Evolutionary conservation across 129 eudicot species (phyloP).

Genomic region (Silybum marianum): DNA sequence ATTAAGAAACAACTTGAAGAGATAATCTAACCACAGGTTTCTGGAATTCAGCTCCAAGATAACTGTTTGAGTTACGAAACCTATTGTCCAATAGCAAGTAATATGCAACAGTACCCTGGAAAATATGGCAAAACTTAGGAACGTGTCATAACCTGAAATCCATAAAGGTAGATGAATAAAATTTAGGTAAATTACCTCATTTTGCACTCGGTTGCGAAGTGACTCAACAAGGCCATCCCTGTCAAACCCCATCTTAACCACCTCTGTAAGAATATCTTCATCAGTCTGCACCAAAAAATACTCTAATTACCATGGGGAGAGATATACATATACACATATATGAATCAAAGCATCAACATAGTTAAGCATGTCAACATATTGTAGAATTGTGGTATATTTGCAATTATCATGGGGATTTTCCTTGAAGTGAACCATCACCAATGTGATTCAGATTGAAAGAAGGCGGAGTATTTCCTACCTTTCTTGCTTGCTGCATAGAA

Average conservation of each 20-base stretch:
- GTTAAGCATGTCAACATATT: neutral
- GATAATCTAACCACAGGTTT: conserved; percentile 63
- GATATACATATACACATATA: neutral
- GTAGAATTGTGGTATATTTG: too few species aligned
- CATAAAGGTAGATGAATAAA: neutral
- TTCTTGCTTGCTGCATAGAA: conserved; percentile 90
- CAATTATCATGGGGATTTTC: too few species aligned
- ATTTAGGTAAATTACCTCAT: conserved; percentile 57
- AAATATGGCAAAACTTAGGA: conserved; percentile 21
- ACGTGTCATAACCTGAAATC: neutral
- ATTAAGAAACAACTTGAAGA: neutral
- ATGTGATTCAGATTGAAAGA: neutral
- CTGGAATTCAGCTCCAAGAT: conserved; percentile 95
- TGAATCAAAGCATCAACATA: neutral
- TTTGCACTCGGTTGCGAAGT: conserved; percentile 82
- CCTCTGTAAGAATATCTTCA: conserved; percentile 92
- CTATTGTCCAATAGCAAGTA: conserved; percentile 90
- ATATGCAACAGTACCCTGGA: conserved; percentile 94
- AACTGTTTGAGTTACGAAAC: conserved; percentile 79
- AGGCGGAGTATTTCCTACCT: conserved; percentile 44
- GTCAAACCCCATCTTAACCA: conserved; percentile 91
- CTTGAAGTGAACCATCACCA: too few species aligned
- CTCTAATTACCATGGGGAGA: neutral
- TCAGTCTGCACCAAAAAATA: conserved; percentile 57
- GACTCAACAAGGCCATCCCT: conserved; percentile 76